Evolutionary conservation across 768 basidiomycete genomes (phyloP), one percentile per base, ranked within the genome.

Genomic region (Boletus insuetus): DNA sequence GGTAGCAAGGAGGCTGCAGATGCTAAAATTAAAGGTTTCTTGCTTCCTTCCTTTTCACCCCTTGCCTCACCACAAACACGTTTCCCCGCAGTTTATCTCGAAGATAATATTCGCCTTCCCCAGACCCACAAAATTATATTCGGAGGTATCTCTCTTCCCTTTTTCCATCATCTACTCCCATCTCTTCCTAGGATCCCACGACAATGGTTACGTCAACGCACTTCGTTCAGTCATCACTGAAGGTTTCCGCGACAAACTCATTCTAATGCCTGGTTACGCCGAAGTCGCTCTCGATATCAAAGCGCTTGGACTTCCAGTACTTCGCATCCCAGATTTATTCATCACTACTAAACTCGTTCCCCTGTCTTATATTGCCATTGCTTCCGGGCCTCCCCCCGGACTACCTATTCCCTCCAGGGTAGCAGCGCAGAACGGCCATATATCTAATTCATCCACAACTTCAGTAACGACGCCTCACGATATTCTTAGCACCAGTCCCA

Each of bases 1-100:
- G 74, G 73, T 56, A 82, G 77, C 47, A 89, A 89, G 71, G 87
- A 89, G 75, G 85, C 83, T 4, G 87, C 85, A 29, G 87, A 89
- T 68, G 79, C 83, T 42, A 89, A 89, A 71, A 81, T 89, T 66
- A 87, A 86, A 77, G 84, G 88, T 86, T 59, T 11, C 37, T 49
- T 49, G n/a, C 35, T 26, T 46, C 41, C 38, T 43, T 49, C 14
- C 0, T 29, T 49, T 26, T 14, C 31, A 7, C 34, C 22, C 40
- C 10, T 45, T 39, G 45, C 41, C 63, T 66, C 51, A 64, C 53
- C 19, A 19, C 14, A 14, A 41, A 10, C 40, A 34, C 48, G 29
- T 49, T 56, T 26, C 41, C 19, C 41, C 56, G 11, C 44, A 80
- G 78, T 74, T 54, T 69, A 70, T 59, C 71, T 79, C 49, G 69